Conservation (phyloP, 495 filamentous ascomycete genomes). For the Letharia columbiana region DNA sequence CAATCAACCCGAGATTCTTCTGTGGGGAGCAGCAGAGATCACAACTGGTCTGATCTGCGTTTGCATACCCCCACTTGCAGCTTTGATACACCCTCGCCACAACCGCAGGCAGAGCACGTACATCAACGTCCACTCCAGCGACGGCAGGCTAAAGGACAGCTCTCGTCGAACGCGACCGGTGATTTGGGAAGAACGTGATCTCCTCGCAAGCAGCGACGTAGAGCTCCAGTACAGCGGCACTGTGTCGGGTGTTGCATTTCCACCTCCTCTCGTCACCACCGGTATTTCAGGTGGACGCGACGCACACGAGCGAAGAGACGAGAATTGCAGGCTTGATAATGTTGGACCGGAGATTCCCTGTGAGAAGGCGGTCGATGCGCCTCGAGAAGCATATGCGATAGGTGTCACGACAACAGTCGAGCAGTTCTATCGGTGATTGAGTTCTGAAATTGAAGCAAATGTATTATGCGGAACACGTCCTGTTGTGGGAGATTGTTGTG, state of each 20-base stretch:
- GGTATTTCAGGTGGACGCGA: not conserved
- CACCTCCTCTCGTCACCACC: not conserved
- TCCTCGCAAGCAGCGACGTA: not conserved
- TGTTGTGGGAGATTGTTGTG: no score
- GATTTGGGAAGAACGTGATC: not conserved
- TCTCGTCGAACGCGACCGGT: not conserved
- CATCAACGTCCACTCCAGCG: not conserved
- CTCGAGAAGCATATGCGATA: not conserved
- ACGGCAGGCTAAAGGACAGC: not conserved
- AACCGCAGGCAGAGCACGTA: not conserved
- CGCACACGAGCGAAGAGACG: not conserved
- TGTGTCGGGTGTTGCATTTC: not conserved
- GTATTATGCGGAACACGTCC: no score
- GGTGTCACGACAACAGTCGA: conserved; percentile 8
- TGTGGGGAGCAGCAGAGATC: conserved; percentile 20
- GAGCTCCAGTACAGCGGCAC: not conserved
- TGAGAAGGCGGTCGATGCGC: not conserved
- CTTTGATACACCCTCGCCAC: conserved; percentile 5
- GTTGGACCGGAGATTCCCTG: not conserved
- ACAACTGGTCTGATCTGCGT: conserved; percentile 22
- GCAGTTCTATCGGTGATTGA: conserved; percentile 2
- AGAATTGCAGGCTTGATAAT: not conserved
- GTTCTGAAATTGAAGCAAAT: not conserved
- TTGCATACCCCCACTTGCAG: conserved; percentile 21
- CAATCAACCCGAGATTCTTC: conserved; percentile 24